Evolutionary conservation across 148 eudicot species (phyloP), one percentile per base, ranked within the genome.

Genomic region (Mesembryanthemum crystallinum): DNA sequence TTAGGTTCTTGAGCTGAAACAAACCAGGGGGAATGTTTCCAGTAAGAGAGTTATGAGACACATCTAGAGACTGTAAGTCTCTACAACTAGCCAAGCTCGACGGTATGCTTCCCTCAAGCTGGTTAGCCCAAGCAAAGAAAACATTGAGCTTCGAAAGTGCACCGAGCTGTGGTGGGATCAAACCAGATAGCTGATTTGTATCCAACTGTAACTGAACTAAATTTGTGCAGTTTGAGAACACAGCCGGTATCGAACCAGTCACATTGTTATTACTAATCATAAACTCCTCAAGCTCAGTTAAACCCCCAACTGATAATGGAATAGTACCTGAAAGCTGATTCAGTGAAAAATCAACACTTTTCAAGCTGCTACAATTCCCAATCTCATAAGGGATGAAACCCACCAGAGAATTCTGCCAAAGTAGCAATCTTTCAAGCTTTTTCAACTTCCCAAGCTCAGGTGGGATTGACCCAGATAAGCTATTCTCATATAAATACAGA

Each of bases 121-220:
- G 89, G 33, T 92, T 92, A 73, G 84, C 80, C 97, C 97, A 92
- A 64, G 92, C 94, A 68, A 92, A 90, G 78, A 92, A 92, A 59
- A 90, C 88, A 57, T 45, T 64, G 0, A 92, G 87, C 23, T 88
- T 82, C 8, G 83, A 64, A 47, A 92, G 73, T 3, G 27, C 21
- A 7, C 97, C 94, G 3, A 92, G 77, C 64, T 86, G 85, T 0
- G 83, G 61, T 1, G 94, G 97, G 20, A 92, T 87, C 52, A 85
- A 72, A 39, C 97, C 94, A 0, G 97, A 87, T 42, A 92, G 75
- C 76, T 88, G 94, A 77, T 92, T 92, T 0, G 85, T 84, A 79
- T 92, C 97, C 28, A 92, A 71, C 79, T 92, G 94, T 6, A 92
- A 78, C 51, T 92, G 94, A 3, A 74, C 58, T 21, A 92, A 71